phyloP scores from a whole-genome alignment of 257 asterid genomes.

The Salvia splendens region DNA sequence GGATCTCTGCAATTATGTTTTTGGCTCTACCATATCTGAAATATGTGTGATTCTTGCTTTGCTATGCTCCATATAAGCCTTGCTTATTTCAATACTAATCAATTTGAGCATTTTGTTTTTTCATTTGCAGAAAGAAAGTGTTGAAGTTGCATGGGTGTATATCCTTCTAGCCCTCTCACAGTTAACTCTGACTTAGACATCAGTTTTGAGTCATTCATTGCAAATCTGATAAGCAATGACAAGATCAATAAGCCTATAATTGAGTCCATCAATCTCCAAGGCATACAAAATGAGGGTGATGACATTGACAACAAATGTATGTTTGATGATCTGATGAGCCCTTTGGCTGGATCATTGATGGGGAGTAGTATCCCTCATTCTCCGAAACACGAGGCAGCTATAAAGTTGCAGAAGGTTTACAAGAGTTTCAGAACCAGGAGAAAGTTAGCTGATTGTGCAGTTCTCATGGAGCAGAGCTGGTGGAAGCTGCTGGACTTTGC shows the following conservation, averaged over 20 bases:
- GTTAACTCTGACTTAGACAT: conserved; percentile 28
- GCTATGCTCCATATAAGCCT: background rate
- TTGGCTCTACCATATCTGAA: too few species aligned
- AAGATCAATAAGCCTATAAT: conserved; percentile 10
- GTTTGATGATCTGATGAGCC: conserved; percentile 23
- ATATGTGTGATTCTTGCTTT: too few species aligned
- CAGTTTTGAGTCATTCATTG: conserved; percentile 32
- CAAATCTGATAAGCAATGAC: conserved; percentile 22
- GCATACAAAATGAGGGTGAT: conserved; percentile 11
- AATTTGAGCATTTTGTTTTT: background rate
- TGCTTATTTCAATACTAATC: background rate
- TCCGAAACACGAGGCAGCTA: conserved; percentile 72
- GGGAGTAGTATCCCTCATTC: conserved; percentile 24
- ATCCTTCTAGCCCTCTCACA: conserved; percentile 28
- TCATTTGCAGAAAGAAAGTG: conserved; percentile 21
- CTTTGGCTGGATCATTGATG: conserved; percentile 10
- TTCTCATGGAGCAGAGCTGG: conserved; percentile 90
- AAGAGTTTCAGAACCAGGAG: conserved; percentile 87
- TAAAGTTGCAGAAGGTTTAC: conserved; percentile 85
- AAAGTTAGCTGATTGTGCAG: conserved; percentile 94
- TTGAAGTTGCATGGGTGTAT: conserved; percentile 46
- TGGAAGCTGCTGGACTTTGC: conserved; percentile 92
- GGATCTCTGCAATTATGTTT: background rate
- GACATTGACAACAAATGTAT: too few species aligned
- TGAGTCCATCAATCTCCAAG: too few species aligned